Evolutionary conservation across 768 basidiomycete genomes (phyloP), one percentile per base, ranked within the genome.

Genomic region (Pleurotus tuber-regium): DNA sequence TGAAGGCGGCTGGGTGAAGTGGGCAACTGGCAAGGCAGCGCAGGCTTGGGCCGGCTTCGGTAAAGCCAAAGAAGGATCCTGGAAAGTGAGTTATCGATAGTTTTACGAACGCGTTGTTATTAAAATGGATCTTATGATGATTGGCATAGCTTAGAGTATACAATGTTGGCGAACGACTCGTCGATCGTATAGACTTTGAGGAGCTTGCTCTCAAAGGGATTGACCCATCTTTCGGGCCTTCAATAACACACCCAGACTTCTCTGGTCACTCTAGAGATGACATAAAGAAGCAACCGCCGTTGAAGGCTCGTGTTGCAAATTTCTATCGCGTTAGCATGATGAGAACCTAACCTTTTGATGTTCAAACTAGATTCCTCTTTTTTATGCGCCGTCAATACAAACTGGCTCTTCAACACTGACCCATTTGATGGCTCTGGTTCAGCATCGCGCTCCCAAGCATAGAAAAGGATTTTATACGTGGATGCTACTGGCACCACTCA

Each of bases 121-220:
- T 16, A 35, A 44, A 30, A 19, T 8, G 23, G 16, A 24, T 23
- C 19, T 31, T 5, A 38, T 47, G 14, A 35, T n/a, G 1, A 46
- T 30, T 38, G 43, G 38, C 14, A 24, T 55, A 91, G 89, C 64
- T 79, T 23, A 81, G 75, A 63, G 69, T 79, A 10, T 87, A 82
- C 61, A 67, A 77, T 56, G 68, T 75, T 31, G 89, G 89, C 21
- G 84, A 89, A 69, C 79, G 79, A 18, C 63, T 89, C 1, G 72
- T 85, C 18, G 86, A 90, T 65, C 73, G 78, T 18, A 72, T 90
- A 54, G 90, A 90, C 44, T 91, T 90, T 57, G 90, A 92, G 65
- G 89, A 92, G 64, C 73, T 86, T 29, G 84, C 83, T 6, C 71
- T 92, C 59, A 87, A 87, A 64, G 75, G 79, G 26, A 68, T 92